These are phyloP conservation scores for Blastobotrys apis DNA, from an alignment of 1,139 yeast species.

Conservation along the genomic window DNA sequence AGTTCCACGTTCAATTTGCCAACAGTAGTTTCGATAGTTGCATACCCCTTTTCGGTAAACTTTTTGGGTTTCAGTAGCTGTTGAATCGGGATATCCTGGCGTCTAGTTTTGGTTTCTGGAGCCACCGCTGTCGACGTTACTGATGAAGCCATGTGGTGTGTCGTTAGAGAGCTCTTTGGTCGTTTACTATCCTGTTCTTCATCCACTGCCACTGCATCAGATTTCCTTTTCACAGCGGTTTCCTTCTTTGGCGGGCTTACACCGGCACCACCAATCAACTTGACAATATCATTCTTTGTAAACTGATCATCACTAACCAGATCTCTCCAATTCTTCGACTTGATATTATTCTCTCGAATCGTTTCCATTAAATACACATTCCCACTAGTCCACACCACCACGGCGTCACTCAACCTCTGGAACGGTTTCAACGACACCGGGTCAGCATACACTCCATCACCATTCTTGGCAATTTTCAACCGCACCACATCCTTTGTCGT, in stretches of 20 bases:
- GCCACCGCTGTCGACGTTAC: slow-evolving; percentile 36
- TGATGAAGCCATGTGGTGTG: slow-evolving; percentile 35
- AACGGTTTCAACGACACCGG: slow-evolving; percentile 37
- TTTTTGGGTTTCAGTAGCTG: slow-evolving; percentile 32
- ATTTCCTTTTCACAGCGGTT: not conserved
- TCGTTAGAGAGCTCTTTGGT: slow-evolving; percentile 22
- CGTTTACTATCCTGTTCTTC: not conserved
- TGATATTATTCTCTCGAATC: slow-evolving; percentile 32
- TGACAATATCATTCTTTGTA: slow-evolving; percentile 30
- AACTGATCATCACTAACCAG: slow-evolving; percentile 34
- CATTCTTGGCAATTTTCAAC: slow-evolving; percentile 30
- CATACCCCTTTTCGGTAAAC: slow-evolving; percentile 32
- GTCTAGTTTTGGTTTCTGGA: slow-evolving; percentile 28
- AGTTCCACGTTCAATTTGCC: slow-evolving; percentile 43
- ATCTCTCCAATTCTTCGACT: slow-evolving; percentile 33
- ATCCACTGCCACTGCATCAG: not conserved
- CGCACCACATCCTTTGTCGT: slow-evolving; percentile 26
- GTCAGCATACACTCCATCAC: slow-evolving; percentile 32
- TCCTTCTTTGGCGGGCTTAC: slow-evolving; percentile 13
- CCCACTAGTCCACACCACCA: slow-evolving; percentile 34
- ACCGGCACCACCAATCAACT: slow-evolving; percentile 30
- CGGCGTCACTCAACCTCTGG: slow-evolving; percentile 29
- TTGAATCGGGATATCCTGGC: slow-evolving; percentile 22
- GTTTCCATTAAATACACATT: slow-evolving; percentile 35
- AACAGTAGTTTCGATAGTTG: slow-evolving; percentile 37